phyloP scores from a whole-genome alignment of 1,284 basidiomycete species.

The Leccinum fallax region DNA sequence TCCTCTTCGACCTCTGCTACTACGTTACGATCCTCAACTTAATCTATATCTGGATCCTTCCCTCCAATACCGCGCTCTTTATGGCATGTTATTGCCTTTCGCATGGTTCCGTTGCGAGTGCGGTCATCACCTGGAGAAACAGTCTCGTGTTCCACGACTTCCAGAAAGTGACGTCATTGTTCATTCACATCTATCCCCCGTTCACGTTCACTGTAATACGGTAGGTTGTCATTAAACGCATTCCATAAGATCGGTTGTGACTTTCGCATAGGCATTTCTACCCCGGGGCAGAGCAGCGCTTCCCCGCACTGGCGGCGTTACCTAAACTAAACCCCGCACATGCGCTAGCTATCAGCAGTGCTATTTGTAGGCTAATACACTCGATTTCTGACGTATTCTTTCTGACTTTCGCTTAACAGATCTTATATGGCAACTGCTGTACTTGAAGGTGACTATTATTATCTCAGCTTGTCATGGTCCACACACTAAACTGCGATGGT shows the following conservation, averaged over 20 bases:
- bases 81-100: conserved; percentile 88
- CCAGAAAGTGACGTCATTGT: conserved; percentile 91
- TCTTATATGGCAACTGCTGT: conserved; percentile 84
- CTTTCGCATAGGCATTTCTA: conserved; percentile 72
- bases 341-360: conserved; percentile 68
- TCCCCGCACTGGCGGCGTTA: conserved; percentile 77
- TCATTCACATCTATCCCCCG: conserved; percentile 89
- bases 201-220: conserved; percentile 87
- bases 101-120: conserved; percentile 87
- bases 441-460: conserved; percentile 72
- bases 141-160: conserved; percentile 94
- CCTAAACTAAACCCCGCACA: conserved; percentile 62
- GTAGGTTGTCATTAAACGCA: conserved; percentile 44
- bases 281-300: conserved; percentile 70
- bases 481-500: conserved; percentile 7
- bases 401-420: conserved; percentile 48
- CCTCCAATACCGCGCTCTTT: conserved; percentile 72
- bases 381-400: conserved; percentile 21
- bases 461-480: not conserved
- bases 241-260: conserved; percentile 2
- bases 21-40: conserved; percentile 89
- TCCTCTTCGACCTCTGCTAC: conserved; percentile 92
- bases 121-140: conserved; percentile 96
- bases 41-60: conserved; percentile 84
- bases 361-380: conserved; percentile 59